Evolutionary conservation across 1,284 basidiomycete genomes (phyloP), one percentile per base, ranked within the genome.

Genomic region (Microbotryomycetes sp.): DNA sequence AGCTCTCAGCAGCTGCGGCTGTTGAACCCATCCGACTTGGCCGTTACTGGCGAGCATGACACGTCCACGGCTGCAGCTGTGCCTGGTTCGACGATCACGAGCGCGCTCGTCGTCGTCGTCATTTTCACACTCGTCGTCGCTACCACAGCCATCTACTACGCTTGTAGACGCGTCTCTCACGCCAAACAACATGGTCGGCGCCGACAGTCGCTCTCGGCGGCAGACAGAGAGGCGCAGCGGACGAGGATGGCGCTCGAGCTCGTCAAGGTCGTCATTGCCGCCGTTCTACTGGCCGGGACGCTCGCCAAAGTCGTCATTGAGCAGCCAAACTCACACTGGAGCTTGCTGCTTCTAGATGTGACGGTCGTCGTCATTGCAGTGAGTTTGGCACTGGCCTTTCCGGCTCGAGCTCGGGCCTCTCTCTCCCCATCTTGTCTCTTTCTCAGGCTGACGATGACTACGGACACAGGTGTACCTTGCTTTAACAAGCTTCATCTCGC

Each of bases 381-480:
- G 30, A 30, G 62, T 41, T 18, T 18, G 18, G 11, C 35, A 41
- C 35, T 11, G 18, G 18, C 35, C 35, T 11, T 9, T 41, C 35
- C 11, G 11, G 35, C 35, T 18, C 35, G 35, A 9, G 35, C 35
- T 41, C 35, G 18, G 35, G 35, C 35, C 35, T 11, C 35, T 41
- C 35, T 11, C 35, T 41, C 9, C 11, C 35, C 18, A 18, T 11
- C 35, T 18, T 11, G 18, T 45, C 6, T 15, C 41, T 13, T n/a
- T 31, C 7, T 45, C 5, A 6, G 13, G 4, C 13, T 4, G 31
- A 16, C 24, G 29, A 7, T 3, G 16, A 16, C 5, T 13, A 1
- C 27, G 21, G 27, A 29, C 16, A 5, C 9, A 64, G 62, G 5
- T 47, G 24, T 64, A 61, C 24, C 31, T 64, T 16, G 51, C 28